Conservation (phyloP, 1,284 basidiomycete species). For the Earliella scabrosa region DNA sequence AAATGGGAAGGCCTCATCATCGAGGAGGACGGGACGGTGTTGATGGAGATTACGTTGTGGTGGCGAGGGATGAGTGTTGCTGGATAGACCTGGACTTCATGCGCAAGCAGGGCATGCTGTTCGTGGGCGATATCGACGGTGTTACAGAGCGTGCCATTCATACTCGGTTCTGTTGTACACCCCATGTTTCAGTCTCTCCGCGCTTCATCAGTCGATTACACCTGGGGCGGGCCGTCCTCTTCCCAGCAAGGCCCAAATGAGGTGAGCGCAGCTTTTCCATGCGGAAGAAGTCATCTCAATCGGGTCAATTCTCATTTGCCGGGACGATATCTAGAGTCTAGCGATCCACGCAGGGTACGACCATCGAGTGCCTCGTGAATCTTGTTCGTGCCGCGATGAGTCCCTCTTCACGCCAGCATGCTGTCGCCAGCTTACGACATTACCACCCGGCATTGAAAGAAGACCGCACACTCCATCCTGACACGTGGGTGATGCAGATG, state of each 20-base stretch:
- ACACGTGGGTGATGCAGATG: constrained; percentile 36
- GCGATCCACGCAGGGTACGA: constrained; percentile 39
- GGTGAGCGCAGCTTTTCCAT: not conserved
- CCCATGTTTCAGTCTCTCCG: too few relatives aligned
- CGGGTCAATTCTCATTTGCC: constrained; percentile 35
- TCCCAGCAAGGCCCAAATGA: not conserved
- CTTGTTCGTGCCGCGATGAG: constrained; percentile 45
- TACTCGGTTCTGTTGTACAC: too few relatives aligned
- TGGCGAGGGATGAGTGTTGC: too few relatives aligned
- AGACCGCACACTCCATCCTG: constrained; percentile 36
- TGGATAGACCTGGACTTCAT: too few relatives aligned
- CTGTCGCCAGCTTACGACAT: constrained; percentile 41
- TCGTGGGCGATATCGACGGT: too few relatives aligned
- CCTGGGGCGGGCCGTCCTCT: too few relatives aligned
- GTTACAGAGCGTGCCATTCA: too few relatives aligned
- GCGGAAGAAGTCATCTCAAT: not conserved
- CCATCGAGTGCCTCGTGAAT: constrained; percentile 39
- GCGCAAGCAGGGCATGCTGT: too few relatives aligned
- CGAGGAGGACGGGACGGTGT: too few relatives aligned
- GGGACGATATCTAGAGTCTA: constrained; percentile 29
- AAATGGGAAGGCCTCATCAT: too few relatives aligned
- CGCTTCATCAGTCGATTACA: too few relatives aligned
- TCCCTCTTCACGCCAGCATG: constrained; percentile 47
- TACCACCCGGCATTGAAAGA: constrained; percentile 43
- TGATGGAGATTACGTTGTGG: too few relatives aligned